Evolutionary conservation across 2,329 filamentous ascomycete species (phyloP).

Genomic region (Remersonia thermophila): DNA sequence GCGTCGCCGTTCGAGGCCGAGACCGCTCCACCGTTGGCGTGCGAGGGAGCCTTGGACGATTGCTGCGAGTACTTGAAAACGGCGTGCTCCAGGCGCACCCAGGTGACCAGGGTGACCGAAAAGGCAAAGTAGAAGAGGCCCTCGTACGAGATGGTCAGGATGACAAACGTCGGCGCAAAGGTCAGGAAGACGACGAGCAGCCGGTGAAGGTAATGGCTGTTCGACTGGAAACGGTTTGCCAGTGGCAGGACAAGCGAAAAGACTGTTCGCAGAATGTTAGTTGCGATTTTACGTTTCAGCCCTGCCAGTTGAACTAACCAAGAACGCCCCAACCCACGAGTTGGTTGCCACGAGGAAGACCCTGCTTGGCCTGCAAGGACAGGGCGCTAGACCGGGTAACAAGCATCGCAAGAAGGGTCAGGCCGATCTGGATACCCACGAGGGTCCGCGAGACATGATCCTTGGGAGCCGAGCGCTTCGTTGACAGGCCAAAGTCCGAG

Average conservation of each 20-base stretch:
- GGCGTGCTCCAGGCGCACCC: slow-evolving; percentile 83
- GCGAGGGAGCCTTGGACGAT: slow-evolving; percentile 17
- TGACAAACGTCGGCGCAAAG: slow-evolving; percentile 86
- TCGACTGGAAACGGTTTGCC: slow-evolving; percentile 67
- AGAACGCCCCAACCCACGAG: slow-evolving; percentile 60
- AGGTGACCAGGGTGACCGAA: slow-evolving; percentile 66
- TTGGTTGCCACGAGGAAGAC: slow-evolving; percentile 79
- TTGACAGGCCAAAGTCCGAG: slow-evolving; percentile 28
- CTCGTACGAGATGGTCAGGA: slow-evolving; percentile 94
- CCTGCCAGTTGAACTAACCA: slow-evolving; percentile 6
- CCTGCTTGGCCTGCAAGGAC: slow-evolving; percentile 73
- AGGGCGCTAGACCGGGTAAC: slow-evolving; percentile 79
- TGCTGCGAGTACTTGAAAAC: slow-evolving; percentile 38
- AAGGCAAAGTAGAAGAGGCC: slow-evolving; percentile 92
- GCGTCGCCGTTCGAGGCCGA: background rate
- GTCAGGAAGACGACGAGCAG: slow-evolving; percentile 82
- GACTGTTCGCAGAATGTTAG: slow-evolving; percentile 33
- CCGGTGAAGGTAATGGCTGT: slow-evolving; percentile 80
- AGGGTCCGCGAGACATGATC: slow-evolving; percentile 44
- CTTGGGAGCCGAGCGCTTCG: slow-evolving; percentile 17
- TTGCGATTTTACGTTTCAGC: too few species aligned
- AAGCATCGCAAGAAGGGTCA: slow-evolving; percentile 68
- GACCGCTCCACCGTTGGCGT: slow-evolving; percentile 3
- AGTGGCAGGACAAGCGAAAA: slow-evolving; percentile 68
- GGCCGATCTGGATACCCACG: slow-evolving; percentile 60